phyloP scores from a whole-genome alignment of 2,329 filamentous ascomycete species.

The Cladobotryum mycophilum region DNA sequence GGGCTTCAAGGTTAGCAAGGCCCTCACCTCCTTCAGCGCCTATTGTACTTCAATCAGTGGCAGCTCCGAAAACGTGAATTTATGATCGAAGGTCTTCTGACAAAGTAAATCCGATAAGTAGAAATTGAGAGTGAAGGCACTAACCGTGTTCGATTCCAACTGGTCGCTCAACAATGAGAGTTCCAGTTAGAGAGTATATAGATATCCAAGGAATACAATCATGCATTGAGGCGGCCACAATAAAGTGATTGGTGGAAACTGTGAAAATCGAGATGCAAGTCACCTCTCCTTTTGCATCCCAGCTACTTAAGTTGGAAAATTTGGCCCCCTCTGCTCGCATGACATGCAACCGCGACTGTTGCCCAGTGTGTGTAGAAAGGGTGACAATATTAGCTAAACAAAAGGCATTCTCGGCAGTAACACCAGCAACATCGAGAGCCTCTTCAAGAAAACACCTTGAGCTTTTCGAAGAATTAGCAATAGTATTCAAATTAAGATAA shows the following conservation, averaged over 20 bases:
- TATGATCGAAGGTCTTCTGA: neutral
- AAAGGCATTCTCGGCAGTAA: constrained; percentile 37
- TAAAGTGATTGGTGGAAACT: constrained; percentile 19
- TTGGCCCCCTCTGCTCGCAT: constrained; percentile 30
- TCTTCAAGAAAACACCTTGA: constrained; percentile 27
- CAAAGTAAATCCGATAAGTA: neutral
- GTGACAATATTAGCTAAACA: constrained; percentile 33
- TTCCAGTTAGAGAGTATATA: constrained; percentile 23
- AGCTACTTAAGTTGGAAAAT: constrained; percentile 23
- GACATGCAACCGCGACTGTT: constrained; percentile 33
- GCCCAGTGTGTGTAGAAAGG: constrained; percentile 34
- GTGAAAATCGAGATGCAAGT: constrained; percentile 39
- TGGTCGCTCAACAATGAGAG: constrained; percentile 13
- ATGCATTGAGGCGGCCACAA: constrained; percentile 30
- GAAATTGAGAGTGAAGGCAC: neutral
- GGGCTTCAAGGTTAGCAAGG: constrained; percentile 27
- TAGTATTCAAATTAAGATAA: neutral
- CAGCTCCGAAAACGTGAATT: neutral
- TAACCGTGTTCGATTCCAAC: constrained; percentile 12
- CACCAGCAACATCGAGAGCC: constrained; percentile 21
- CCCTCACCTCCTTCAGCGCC: neutral
- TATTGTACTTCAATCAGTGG: neutral
- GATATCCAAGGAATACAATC: constrained; percentile 29
- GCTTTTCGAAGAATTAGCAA: constrained; percentile 13
- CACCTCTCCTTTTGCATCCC: constrained; percentile 39